Percentiles rank a stretch among this genome's conserved stretches.
These are phyloP conservation scores for Apiospora phragmitis DNA, from an alignment of 2,329 filamentous ascomycete species.

Conservation along the genomic window DNA sequence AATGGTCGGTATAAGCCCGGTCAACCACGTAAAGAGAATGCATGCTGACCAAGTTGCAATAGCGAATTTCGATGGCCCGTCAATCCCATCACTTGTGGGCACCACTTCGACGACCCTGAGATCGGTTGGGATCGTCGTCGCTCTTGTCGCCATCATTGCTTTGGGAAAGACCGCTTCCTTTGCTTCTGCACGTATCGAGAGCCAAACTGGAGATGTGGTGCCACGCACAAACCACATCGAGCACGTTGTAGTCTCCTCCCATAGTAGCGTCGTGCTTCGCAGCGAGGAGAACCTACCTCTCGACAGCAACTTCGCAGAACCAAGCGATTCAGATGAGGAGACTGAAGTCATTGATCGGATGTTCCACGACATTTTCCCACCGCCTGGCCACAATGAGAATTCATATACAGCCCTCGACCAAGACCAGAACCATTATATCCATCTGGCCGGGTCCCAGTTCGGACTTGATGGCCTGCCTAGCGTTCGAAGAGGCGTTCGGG, in stretches of 20 bases:
- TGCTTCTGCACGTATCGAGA: not conserved
- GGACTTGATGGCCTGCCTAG: not conserved
- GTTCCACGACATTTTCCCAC: not conserved
- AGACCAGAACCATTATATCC: not conserved
- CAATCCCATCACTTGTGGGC: not conserved
- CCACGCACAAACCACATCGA: not conserved
- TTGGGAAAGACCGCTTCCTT: not conserved
- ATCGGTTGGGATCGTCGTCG: not conserved
- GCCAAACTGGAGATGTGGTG: not conserved
- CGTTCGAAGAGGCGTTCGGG: accelerated
- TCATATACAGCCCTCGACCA: no score
- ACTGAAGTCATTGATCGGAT: not conserved
- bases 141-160: not conserved
- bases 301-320: not conserved
- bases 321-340: not conserved
- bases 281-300: not conserved
- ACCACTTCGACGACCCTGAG: not conserved
- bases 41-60: not conserved
- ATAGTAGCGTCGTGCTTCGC: not conserved
- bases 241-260: not conserved
- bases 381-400: not conserved
- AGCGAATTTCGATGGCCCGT: not conserved
- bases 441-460: not conserved
- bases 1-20: not conserved
- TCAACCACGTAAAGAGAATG: not conserved